Evolutionary conservation across 805 yeast genomes (phyloP), one percentile per base, ranked within the genome.

Genomic region (Phaffomyces antillensis): DNA sequence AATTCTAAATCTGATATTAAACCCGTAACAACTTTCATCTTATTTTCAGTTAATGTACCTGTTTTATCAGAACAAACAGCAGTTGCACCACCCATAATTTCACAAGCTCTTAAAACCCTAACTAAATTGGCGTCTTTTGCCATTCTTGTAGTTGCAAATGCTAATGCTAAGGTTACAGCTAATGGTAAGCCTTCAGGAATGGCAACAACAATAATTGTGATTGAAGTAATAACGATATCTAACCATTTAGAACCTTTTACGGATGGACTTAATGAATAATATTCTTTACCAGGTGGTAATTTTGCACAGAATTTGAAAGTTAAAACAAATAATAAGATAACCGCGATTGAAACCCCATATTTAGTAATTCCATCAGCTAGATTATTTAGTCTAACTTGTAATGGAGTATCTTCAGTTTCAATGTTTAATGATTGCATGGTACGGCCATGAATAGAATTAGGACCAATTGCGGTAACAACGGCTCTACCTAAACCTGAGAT

Each of bases 171-270:
- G 1, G 99, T 93, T 16, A 93, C 99, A 2, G 99, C 99, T 45
- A 93, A 71, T 1, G 99, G 99, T 46, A 93, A 75, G 50, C 99
- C 99, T 67, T 93, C 99, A 4, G 99, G 99, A n/a, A 93, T 96
- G 0, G 99, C 99, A 41, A 93, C 99, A 15, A 91, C 99, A 26
- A 93, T 81, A 54, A 93, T 76, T 0, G 99, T 89, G 48, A 93
- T 85, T 1, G 98, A 84, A 23, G 93, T 87, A 58, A 93, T 93
- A 48, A 93, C 71, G 45, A 91, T 86, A 56, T 87, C 83, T 68
- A 93, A 70, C 54, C 90, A 90, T 52, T 75, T 76, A 44, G 86
- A 79, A 52, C 96, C 97, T 67, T 89, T 90, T 58, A 81, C 77
- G 8, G 96, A 77, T 7, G 86, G 66, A 0, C 77, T 62, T 7